A percentile compares a stretch with the other conserved stretches of the same genome.
These are phyloP conservation scores for Fragaria iinumae DNA, from an alignment of 306 rosid species.

Conservation along the genomic window DNA sequence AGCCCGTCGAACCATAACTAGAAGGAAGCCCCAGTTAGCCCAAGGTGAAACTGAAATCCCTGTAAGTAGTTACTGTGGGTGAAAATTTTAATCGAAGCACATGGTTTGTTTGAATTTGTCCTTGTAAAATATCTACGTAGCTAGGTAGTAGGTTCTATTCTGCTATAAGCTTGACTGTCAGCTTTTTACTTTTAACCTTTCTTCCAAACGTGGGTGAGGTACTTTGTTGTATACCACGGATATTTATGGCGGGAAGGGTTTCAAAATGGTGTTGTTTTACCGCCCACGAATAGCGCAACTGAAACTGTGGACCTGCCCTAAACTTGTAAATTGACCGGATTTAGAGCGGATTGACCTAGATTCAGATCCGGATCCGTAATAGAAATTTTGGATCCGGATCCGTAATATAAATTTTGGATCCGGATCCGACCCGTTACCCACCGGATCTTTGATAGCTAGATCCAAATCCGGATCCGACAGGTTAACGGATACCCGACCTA, in stretches of 20 bases:
- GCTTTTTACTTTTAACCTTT: constrained; percentile 1
- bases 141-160: background rate
- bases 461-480: too few species aligned
- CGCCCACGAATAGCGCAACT: background rate
- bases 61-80: background rate
- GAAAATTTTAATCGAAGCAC: background rate
- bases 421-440: too few species aligned
- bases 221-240: background rate
- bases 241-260: constrained; percentile 8
- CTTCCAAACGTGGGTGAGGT: background rate
- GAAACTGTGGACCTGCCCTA: background rate
- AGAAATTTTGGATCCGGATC: too few species aligned
- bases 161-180: background rate
- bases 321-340: too few species aligned
- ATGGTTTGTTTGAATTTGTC: background rate
- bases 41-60: background rate
- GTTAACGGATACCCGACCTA: too few species aligned
- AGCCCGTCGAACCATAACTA: too few species aligned
- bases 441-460: too few species aligned
- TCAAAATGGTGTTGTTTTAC: background rate
- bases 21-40: background rate
- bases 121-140: background rate
- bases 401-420: too few species aligned
- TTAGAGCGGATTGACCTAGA: too few species aligned
- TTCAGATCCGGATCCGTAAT: too few species aligned